Evolutionary conservation across 2,329 filamentous ascomycete species (phyloP), one percentile per base, ranked within the genome.

Genomic region (Xylariaceae sp.): DNA sequence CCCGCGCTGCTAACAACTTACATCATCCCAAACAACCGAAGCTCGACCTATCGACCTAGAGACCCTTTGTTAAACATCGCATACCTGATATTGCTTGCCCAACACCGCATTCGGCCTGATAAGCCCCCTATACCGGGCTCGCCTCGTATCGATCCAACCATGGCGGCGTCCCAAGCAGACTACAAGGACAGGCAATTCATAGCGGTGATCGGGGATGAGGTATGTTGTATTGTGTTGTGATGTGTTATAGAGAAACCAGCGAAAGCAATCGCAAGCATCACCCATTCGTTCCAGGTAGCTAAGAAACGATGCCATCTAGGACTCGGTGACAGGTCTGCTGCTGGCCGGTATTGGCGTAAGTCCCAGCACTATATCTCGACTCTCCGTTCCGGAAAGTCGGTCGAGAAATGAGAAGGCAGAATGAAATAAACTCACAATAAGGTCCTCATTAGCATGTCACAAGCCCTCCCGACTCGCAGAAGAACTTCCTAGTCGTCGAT

Each of bases 401-500:
- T 17, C 6, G 9, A 21, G 28, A 21, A n/a, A 34, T 28, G 43
- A 36, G 31, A 43, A 36, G 34, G 19, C 21, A 19, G 44, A 39
- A 14, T 26, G 14, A 44, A 9, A 23, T 61, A 21, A 26, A 28
- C 23, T 5, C 33, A 41, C n/a, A 24, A 26, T 3, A 37, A 14
- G 4, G 12, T 12, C 11, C 21, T 26, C 16, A 3, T 1, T 64
- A 97, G 93, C 94, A 98, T 75, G 93, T 98, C 62, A 96, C 92
- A 14, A 83, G 89, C 51, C 89, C 91, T 6, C 91, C 94, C 40
- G 92, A 96, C 73, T 85, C 90, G 34, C 90, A 97, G 74, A 96
- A 96, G 82, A 99, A 99, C 82, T 99, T 97, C 79, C 87, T 99
- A 8, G 92, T 99, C 54, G 95, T 99, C 61, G 94, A 99, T 76